phyloP scores from a whole-genome alignment of 768 basidiomycete species.

The Suillus fuscotomentosus region DNA sequence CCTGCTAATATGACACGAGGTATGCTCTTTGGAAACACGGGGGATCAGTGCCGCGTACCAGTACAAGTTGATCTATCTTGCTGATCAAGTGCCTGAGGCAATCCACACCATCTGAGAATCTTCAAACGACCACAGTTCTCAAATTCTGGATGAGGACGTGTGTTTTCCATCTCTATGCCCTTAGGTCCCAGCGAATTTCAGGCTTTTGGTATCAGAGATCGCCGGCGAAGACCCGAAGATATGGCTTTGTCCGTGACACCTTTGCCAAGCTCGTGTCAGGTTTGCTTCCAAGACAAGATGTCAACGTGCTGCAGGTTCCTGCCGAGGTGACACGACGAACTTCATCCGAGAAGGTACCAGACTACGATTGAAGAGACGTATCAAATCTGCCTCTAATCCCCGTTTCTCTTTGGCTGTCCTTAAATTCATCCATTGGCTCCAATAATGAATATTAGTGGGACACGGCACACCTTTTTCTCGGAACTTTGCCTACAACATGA shows the following conservation, averaged over 20 bases:
- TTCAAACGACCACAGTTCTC: not conserved
- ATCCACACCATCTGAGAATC: not conserved
- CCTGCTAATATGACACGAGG: conserved; percentile 22
- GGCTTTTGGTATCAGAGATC: conserved; percentile 2
- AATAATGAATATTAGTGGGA: not conserved
- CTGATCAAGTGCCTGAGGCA: not conserved
- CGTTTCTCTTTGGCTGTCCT: not conserved
- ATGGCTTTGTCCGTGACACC: too few relatives aligned
- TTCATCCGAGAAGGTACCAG: not conserved
- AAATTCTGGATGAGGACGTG: not conserved
- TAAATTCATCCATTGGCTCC: not conserved
- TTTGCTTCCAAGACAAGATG: not conserved
- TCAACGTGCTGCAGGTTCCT: conserved; percentile 20
- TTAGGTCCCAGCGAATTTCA: not conserved
- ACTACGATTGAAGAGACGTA: not conserved
- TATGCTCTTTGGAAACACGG: not conserved
- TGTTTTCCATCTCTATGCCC: not conserved
- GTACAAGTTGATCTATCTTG: not conserved
- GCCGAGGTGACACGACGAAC: conserved; percentile 24
- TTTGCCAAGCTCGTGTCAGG: not conserved
- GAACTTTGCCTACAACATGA: too few relatives aligned
- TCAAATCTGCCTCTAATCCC: not conserved
- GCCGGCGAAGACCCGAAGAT: not conserved
- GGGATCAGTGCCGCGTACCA: not conserved
- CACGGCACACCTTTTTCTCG: not conserved